Evolutionary conservation across 371 early-diverging fungal genomes (phyloP).

Genomic region (Apophysomyces sp.): DNA sequence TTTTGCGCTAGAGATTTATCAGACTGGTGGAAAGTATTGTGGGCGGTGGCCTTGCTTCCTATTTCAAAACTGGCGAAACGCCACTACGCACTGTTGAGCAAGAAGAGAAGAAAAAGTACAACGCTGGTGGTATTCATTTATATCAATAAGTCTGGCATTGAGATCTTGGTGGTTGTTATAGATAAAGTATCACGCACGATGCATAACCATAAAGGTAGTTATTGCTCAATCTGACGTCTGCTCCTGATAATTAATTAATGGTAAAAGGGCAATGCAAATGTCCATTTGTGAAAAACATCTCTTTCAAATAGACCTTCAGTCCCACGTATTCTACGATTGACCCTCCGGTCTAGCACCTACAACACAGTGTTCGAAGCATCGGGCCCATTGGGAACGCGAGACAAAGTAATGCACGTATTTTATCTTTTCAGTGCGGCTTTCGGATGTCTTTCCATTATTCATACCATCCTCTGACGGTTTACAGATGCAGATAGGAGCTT

Average conservation of each 20-base stretch:
- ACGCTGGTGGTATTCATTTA: constrained; percentile 8
- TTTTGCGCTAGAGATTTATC: constrained; percentile 4
- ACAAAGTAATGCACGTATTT: neutral
- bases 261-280: no score
- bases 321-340: no score
- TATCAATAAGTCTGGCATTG: neutral
- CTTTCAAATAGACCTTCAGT: no score
- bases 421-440: constrained; percentile 10
- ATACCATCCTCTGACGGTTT: neutral
- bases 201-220: no score
- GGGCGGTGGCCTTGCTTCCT: neutral
- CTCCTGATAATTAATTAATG: no score
- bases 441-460: constrained; percentile 6
- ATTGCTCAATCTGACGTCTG: no score
- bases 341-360: no score
- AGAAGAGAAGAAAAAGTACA: neutral
- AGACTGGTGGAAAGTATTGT: neutral
- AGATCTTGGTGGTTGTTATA: constrained; percentile 6
- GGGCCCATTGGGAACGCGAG: neutral
- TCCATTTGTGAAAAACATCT: no score
- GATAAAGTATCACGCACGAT: no score
- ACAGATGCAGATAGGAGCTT: no score
- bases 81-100: neutral
- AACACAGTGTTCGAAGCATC: constrained; percentile 8
- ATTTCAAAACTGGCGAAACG: constrained; percentile 6